Evolutionary conservation across 2,329 filamentous ascomycete species (phyloP), one percentile per base, ranked within the genome.

Genomic region (Raffaelea ambrosiae): DNA sequence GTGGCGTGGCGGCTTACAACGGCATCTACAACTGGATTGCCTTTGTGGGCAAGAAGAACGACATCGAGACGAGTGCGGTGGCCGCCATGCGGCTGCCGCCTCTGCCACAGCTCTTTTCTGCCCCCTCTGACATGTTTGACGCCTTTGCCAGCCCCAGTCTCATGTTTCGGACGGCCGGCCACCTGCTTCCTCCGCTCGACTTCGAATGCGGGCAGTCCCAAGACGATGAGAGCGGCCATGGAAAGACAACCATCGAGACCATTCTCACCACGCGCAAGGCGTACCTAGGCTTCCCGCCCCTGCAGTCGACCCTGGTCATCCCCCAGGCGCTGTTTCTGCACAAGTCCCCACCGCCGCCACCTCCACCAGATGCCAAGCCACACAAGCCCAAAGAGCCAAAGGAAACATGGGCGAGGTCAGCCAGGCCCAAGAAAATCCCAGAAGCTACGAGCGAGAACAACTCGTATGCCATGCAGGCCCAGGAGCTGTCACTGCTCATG

Each of bases 11-110:
- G 16, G 70, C 72, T 8, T 74, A 74, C 60, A 79, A 83, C 53
- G 79, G 77, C 39, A 69, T 83, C 49, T 83, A 79, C 63, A 74
- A 83, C 63, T 83, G 79, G 80, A 79, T 77, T 48, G 74, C 68
- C 59, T 77, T 81, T 50, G 53, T 60, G 4, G 55, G 50, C 31
- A 56, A 59, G 2, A 51, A 51, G 8, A 61, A 66, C 16, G 29
- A 38, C 20, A 2, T 19, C 31, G 3, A 44, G 44, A 19, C 40
- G 42, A 4, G 23, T 49, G 1, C 43, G 35, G 61, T 66, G 46
- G 57, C 73, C 26, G 58, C 64, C 14, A 49, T 61, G 36, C 51
- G 66, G 36, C 53, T 40, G 4, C 49, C 47, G 9, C 5, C 45
- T 7, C 36, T 53, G 8, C 26, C 50, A 7, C 51, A 49, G 4